Conservation (phyloP, 495 filamentous ascomycete genomes). For the Emericellopsis terricola region DNA sequence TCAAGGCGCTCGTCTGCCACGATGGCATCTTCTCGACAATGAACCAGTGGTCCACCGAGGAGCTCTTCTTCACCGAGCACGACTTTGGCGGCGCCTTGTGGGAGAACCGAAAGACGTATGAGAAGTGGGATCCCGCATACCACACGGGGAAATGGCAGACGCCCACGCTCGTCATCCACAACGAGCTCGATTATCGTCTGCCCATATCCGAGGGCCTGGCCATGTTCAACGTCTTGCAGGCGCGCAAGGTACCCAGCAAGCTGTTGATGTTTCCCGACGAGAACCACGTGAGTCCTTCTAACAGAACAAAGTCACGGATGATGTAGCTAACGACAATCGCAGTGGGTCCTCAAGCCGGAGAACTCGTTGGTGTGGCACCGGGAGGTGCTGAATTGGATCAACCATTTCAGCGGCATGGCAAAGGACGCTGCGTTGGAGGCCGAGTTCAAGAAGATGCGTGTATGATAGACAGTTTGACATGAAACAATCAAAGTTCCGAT, state of each 20-base stretch:
- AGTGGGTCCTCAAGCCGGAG: conserved; percentile 87
- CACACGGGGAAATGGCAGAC: conserved; percentile 57
- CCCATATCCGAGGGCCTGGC: conserved; percentile 70
- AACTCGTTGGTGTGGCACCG: conserved; percentile 82
- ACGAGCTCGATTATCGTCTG: conserved; percentile 77
- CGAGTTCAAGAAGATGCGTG: background rate
- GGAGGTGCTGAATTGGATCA: conserved; percentile 80
- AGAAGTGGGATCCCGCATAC: conserved; percentile 63
- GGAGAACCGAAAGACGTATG: conserved; percentile 53
- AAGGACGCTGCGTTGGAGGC: conserved; percentile 2
- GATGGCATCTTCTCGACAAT: conserved; percentile 76
- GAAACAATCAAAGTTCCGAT: no score
- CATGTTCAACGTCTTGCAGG: conserved; percentile 79
- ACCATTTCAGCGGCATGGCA: conserved; percentile 51
- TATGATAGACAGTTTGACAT: no score
- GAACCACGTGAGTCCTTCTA: conserved; percentile 31
- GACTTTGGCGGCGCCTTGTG: conserved; percentile 69
- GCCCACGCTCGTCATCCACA: conserved; percentile 77
- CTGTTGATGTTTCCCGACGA: conserved; percentile 74
- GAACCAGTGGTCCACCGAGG: conserved; percentile 58
- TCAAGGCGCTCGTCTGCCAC: conserved; percentile 81
- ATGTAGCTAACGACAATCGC: conserved; percentile 7
- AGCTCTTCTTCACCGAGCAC: conserved; percentile 77
- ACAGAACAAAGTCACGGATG: background rate
- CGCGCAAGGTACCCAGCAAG: conserved; percentile 46